phyloP scores from a whole-genome alignment of 2,329 filamentous ascomycete species.

The Fusarium coffeatum region DNA sequence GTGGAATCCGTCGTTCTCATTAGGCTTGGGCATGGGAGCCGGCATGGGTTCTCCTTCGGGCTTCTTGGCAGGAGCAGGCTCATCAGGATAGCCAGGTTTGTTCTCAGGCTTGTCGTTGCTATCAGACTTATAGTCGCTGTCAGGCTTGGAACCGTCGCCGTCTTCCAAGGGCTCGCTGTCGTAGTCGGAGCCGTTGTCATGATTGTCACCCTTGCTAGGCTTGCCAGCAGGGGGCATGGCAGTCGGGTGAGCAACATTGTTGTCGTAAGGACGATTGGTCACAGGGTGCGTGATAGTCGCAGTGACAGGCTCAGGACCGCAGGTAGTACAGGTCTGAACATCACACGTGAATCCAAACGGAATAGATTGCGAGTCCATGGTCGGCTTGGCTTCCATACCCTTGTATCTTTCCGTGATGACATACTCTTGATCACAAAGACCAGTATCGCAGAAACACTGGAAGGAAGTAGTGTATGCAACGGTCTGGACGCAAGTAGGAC shows the following conservation, averaged over 20 bases:
- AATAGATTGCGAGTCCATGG: conserved; percentile 6
- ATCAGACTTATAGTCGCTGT: background rate
- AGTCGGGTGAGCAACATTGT: conserved; percentile 5
- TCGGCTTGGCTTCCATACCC: conserved; percentile 23
- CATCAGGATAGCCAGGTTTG: background rate
- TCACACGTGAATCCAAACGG: conserved; percentile 32
- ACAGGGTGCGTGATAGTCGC: conserved; percentile 34
- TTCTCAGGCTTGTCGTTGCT: background rate
- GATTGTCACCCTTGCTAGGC: background rate
- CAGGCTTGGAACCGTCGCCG: background rate
- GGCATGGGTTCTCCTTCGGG: background rate
- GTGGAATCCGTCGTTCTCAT: background rate
- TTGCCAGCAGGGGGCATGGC: background rate
- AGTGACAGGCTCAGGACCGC: conserved; percentile 23
- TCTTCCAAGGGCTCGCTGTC: background rate
- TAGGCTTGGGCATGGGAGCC: background rate
- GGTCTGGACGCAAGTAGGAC: conserved; percentile 26
- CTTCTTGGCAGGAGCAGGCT: background rate
- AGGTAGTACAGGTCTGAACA: conserved; percentile 28
- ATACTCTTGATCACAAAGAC: conserved; percentile 30
- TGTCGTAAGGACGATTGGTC: conserved; percentile 53
- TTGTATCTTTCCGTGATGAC: conserved; percentile 29
- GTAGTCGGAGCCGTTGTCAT: background rate
- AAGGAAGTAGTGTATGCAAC: conserved; percentile 22
- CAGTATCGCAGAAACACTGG: conserved; percentile 21